Conservation (phyloP, 2,329 filamentous ascomycete species). For the Apiospora kogelbergensis region DNA sequence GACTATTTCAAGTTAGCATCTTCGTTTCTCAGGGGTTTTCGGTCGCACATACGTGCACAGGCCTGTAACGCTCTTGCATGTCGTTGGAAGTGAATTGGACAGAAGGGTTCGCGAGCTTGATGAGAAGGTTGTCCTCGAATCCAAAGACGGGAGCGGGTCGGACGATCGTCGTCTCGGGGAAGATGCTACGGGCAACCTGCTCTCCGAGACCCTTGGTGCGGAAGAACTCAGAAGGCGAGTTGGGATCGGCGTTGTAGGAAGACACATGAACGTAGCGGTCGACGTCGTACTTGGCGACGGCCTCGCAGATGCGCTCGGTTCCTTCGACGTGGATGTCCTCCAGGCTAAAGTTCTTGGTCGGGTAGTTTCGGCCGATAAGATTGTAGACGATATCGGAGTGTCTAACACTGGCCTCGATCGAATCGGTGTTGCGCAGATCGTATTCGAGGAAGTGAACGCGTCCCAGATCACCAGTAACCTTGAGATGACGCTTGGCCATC, state of each 20-base stretch:
- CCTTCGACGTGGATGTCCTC: slow-evolving; percentile 94
- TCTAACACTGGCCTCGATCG: slow-evolving; percentile 93
- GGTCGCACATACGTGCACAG: slow-evolving; percentile 71
- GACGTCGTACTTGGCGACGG: slow-evolving; percentile 95
- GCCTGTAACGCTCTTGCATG: slow-evolving; percentile 88
- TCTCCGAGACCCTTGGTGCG: slow-evolving; percentile 87
- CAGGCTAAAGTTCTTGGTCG: slow-evolving; percentile 96
- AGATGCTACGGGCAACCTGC: slow-evolving; percentile 80
- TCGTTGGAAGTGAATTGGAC: slow-evolving; percentile 90
- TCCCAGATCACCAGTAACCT: slow-evolving; percentile 92
- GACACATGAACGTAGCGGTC: slow-evolving; percentile 97
- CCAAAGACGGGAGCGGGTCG: slow-evolving; percentile 92
- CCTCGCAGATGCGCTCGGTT: slow-evolving; percentile 86
- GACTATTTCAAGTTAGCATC: slow-evolving; percentile 47
- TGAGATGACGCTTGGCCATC: slow-evolving; percentile 96
- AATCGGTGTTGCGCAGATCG: slow-evolving; percentile 90
- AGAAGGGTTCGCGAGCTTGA: slow-evolving; percentile 76
- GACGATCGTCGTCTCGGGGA: slow-evolving; percentile 96
- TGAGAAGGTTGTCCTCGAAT: slow-evolving; percentile 88
- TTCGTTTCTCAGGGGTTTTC: no score
- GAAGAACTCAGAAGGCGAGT: slow-evolving; percentile 87
- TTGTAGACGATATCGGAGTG: slow-evolving; percentile 99
- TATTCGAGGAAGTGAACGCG: slow-evolving; percentile 90
- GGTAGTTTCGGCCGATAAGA: slow-evolving; percentile 88
- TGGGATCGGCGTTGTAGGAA: slow-evolving; percentile 81